phyloP scores from a whole-genome alignment of 306 rosid species.

The Sophora flavescens region DNA sequence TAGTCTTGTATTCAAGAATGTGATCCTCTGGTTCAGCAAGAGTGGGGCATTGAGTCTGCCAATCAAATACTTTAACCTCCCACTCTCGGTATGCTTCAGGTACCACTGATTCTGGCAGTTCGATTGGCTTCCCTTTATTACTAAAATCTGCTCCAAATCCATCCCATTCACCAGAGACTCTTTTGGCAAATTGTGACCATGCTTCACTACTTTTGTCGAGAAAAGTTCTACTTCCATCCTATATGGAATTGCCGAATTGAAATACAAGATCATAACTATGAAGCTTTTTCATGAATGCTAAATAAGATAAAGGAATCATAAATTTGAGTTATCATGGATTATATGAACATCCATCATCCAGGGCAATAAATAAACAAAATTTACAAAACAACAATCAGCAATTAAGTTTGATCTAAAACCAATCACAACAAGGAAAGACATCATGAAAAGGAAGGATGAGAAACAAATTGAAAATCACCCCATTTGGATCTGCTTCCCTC shows the following conservation, averaged over 20 bases:
- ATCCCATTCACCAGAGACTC: constrained; percentile 98
- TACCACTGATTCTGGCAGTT: constrained; percentile 87
- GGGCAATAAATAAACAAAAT: neutral
- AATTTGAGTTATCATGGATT: constrained; percentile 18
- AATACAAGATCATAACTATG: constrained; percentile 5
- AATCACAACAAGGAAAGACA: constrained; percentile 9
- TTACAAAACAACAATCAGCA: neutral
- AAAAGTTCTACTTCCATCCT: constrained; percentile 28
- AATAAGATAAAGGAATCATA: constrained; percentile 17
- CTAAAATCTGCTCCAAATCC: constrained; percentile 92
- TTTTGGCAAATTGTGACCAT: constrained; percentile 82
- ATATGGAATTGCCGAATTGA: constrained; percentile 39
- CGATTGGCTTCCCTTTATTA: constrained; percentile 70
- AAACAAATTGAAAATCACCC: constrained; percentile 9
- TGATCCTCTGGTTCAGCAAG: constrained; percentile 74
- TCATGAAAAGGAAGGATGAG: constrained; percentile 28
- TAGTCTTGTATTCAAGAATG: constrained; percentile 65
- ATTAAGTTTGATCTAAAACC: neutral
- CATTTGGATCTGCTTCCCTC: constrained; percentile 57
- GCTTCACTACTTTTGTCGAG: constrained; percentile 53
- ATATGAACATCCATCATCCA: neutral
- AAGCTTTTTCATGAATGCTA: neutral
- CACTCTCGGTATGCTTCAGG: constrained; percentile 93
- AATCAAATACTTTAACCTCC: constrained; percentile 94
- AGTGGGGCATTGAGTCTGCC: constrained; percentile 99